A percentile compares a stretch with the other conserved stretches of the same genome.
Evolutionary conservation across 768 basidiomycete genomes (phyloP).

Genomic region (Leccinum pellstonianum): DNA sequence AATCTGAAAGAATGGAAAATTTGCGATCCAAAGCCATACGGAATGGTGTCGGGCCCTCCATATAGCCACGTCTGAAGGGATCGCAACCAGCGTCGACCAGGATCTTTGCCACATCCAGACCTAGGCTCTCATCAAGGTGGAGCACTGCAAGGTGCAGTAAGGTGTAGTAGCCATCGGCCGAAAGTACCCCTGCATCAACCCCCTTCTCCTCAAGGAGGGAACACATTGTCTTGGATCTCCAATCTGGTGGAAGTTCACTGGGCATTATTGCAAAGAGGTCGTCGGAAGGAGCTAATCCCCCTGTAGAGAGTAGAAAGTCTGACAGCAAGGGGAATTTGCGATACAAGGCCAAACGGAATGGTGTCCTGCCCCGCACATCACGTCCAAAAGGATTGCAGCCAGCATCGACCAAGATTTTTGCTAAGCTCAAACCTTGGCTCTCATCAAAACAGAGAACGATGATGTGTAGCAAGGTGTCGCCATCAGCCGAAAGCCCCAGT

Average conservation of each 20-base stretch:
- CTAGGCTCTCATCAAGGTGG: too few relatives aligned
- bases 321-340: not conserved
- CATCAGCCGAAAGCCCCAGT: not conserved
- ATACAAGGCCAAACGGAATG: not conserved
- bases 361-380: not conserved
- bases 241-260: not conserved
- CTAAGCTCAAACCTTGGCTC: not conserved
- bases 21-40: not conserved
- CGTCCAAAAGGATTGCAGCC: not conserved
- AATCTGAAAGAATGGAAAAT: not conserved
- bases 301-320: not conserved
- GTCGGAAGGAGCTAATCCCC: not conserved
- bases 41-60: not conserved
- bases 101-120: too few relatives aligned
- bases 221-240: not conserved
- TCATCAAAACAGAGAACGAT: not conserved
- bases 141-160: too few relatives aligned
- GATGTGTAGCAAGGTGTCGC: not conserved
- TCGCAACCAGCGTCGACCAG: too few relatives aligned
- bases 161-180: not conserved
- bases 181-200: not conserved
- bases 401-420: not conserved
- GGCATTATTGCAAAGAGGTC: not conserved
- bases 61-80: not conserved
- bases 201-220: not conserved